These are phyloP conservation scores for Gracilariopsis chorda DNA, from an alignment of 23 red algal genomes.

Conservation along the genomic window DNA sequence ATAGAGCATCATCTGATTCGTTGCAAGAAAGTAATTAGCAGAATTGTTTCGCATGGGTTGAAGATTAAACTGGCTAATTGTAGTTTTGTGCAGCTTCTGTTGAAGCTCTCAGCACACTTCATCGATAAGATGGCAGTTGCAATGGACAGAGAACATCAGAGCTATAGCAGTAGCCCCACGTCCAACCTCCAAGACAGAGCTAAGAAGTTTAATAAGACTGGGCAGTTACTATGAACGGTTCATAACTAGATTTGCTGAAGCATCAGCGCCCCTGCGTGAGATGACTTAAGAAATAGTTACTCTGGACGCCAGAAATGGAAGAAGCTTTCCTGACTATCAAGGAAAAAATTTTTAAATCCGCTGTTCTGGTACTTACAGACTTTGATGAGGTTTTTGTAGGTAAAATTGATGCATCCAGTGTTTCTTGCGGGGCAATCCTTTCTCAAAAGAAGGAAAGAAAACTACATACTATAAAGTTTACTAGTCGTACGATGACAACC, in stretches of 20 bases:
- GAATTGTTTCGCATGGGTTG: neutral
- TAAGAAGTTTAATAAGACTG: neutral
- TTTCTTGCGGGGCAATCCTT: neutral
- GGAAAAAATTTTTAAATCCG: neutral
- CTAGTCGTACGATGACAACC: neutral
- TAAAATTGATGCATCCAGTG: neutral
- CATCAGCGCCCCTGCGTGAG: neutral
- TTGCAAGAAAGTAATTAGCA: neutral
- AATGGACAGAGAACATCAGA: neutral
- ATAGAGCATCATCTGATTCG: neutral
- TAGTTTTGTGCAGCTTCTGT: neutral
- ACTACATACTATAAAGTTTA: neutral
- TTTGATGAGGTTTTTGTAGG: neutral
- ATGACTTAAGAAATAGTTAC: neutral
- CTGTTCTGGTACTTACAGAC: neutral
- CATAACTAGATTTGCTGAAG: neutral
- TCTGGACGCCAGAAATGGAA: neutral
- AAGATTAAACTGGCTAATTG: neutral
- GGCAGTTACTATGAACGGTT: neutral
- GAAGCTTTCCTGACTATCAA: too few species aligned
- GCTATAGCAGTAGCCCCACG: neutral
- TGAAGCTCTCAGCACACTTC: neutral
- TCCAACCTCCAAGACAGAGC: neutral
- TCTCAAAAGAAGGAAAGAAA: neutral
- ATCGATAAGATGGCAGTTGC: neutral